Evolutionary conservation across 2,329 filamentous ascomycete genomes (phyloP), one percentile per base, ranked within the genome.

Genomic region (Tolypocladium guangdongense): DNA sequence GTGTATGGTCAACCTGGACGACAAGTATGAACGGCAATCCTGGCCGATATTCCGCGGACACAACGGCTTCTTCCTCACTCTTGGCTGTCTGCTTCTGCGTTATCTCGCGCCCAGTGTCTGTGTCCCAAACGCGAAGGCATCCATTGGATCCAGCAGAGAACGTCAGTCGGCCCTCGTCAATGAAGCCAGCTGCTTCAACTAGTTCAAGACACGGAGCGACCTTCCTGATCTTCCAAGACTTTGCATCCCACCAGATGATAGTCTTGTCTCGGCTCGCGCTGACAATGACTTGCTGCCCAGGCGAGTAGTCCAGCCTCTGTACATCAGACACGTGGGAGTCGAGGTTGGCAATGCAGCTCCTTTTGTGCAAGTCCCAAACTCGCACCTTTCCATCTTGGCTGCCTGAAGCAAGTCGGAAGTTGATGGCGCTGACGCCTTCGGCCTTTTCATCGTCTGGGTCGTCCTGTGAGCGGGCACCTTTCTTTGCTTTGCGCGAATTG

Each of bases 281-380:
- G 2, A 99, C 78, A 33, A 99, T 74, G 6, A 83, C 75, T 63
- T 92, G 83, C 63, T 90, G 82, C 52, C 84, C 73, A 0, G 82
- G 69, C 6, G 88, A 93, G 67, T 88, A 99, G 61, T 93, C 88
- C 50, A 99, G 68, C 51, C 83, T 84, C 60, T 90, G 85, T n/a
- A 99, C 88, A 59, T 97, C 88, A 11, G 93, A 97, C 24, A 96
- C 90, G 66, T 99, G 95, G 0, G 90, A 93, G 56, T 97, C 90
- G 35, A 96, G 75, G 20, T 84, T 83, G 22, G 88, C 87, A 24
- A 89, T 76, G 55, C 85, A 84, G 58, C 81, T 88, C 53, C 88
- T 82, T 72, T 89, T 95, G 70, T 91, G 84, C 54, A 99, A 72
- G 71, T 97, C 88, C 88, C 91, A 99, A 24, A 99, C 81, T 22